Percentiles rank a stretch among this genome's conserved stretches.
Evolutionary conservation across 495 filamentous ascomycete species (phyloP).

Genomic region (Articulospora tetracladia): DNA sequence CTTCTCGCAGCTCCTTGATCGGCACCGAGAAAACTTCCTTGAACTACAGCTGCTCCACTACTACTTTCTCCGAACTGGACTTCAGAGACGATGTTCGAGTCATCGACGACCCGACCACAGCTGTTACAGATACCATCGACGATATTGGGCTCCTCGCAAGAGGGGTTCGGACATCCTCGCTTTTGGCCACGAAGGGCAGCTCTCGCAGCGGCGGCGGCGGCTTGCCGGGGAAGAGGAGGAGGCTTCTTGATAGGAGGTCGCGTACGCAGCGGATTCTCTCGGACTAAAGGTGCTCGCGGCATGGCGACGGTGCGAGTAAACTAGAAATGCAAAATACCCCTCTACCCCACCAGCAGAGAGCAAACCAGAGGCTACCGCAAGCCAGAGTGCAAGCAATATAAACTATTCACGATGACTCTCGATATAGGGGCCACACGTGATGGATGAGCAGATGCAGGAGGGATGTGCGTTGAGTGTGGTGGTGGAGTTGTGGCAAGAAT

Average conservation of each 20-base stretch:
- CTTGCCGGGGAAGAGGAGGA: constrained; percentile 10
- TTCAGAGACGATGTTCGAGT: constrained; percentile 86
- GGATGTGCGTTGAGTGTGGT: neutral
- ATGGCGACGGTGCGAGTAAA: constrained; percentile 6
- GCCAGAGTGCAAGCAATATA: too few relatives aligned
- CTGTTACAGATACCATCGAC: constrained; percentile 64
- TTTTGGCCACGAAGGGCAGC: constrained; percentile 5
- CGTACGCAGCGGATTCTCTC: constrained; percentile 14
- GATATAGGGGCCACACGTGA: constrained; percentile 5
- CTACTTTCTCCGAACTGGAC: constrained; percentile 82
- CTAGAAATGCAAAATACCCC: neutral
- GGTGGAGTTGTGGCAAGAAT: constrained; percentile 3
- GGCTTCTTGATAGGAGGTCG: constrained; percentile 17
- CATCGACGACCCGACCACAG: constrained; percentile 78
- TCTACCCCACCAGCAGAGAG: constrained; percentile 8
- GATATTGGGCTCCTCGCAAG: constrained; percentile 36
- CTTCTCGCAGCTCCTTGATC: constrained; percentile 57
- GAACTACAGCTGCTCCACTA: constrained; percentile 82
- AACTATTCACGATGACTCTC: neutral
- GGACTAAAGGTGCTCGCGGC: neutral
- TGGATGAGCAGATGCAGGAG: constrained; percentile 3
- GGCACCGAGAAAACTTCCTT: constrained; percentile 81
- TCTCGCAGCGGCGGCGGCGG: constrained; percentile 8
- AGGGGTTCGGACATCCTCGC: constrained; percentile 32
- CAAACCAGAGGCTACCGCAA: neutral